These are phyloP conservation scores for Aspergillus eucalypticola DNA, from an alignment of 2,329 filamentous ascomycete genomes.

Conservation along the genomic window DNA sequence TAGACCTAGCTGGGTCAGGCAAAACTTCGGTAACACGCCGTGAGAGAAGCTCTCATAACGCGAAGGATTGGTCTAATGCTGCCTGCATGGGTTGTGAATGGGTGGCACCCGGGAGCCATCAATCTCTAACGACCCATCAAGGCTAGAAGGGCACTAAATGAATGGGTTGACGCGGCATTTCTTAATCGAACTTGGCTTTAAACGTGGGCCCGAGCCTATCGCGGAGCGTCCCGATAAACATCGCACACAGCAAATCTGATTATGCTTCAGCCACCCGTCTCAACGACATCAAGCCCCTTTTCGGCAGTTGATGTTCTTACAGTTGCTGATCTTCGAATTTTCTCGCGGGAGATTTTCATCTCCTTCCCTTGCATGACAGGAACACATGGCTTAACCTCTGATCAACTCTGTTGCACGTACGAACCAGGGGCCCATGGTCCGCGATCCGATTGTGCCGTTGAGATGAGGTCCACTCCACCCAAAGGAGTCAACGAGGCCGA, in stretches of 20 bases:
- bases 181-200: constrained; percentile 10
- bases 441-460: neutral
- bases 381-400: neutral
- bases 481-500: neutral
- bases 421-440: neutral
- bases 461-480: neutral
- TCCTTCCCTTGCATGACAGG: neutral
- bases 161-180: constrained; percentile 7
- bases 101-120: neutral
- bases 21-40: neutral
- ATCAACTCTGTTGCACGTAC: neutral
- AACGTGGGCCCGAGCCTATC: neutral
- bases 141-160: neutral
- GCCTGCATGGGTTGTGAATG: neutral
- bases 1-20: neutral
- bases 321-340: neutral
- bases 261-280: neutral
- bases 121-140: constrained; percentile 2
- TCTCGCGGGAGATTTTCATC: neutral
- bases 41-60: neutral
- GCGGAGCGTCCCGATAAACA: neutral
- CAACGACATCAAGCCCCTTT: neutral
- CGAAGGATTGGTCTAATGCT: neutral
- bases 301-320: neutral
- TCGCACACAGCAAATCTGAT: neutral